Conservation (phyloP, 495 filamentous ascomycete species). For the Endocarpon pusillum region DNA sequence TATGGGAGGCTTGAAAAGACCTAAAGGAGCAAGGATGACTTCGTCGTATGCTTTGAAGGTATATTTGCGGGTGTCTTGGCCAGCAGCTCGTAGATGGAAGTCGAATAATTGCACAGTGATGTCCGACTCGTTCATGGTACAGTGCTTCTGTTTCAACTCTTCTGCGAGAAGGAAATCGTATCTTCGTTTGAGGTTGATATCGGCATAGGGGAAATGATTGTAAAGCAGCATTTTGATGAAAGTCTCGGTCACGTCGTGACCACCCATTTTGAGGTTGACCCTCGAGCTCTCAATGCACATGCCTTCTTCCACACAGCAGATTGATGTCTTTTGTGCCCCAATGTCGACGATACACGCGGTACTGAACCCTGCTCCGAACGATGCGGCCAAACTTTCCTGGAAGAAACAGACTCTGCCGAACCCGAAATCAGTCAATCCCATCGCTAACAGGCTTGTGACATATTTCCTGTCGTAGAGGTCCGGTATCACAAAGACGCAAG, state of each 20-base stretch:
- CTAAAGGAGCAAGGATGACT: constrained; percentile 77
- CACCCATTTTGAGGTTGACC: constrained; percentile 87
- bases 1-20: constrained; percentile 69
- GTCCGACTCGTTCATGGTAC: constrained; percentile 69
- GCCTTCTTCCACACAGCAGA: constrained; percentile 93
- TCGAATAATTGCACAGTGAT: constrained; percentile 66
- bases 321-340: constrained; percentile 93
- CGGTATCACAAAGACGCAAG: constrained; percentile 86
- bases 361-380: constrained; percentile 89
- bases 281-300: constrained; percentile 85
- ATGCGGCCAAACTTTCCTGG: constrained; percentile 85
- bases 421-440: constrained; percentile 72
- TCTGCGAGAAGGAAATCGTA: constrained; percentile 91
- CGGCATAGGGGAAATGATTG: constrained; percentile 82
- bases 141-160: constrained; percentile 80
- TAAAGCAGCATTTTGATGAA: constrained; percentile 95
- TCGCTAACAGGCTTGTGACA: constrained; percentile 64
- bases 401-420: constrained; percentile 83
- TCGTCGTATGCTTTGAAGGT: constrained; percentile 92
- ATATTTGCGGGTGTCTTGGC: constrained; percentile 79
- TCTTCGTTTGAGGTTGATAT: constrained; percentile 76
- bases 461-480: constrained; percentile 92
- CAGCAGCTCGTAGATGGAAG: constrained; percentile 77
- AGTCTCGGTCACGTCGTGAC: constrained; percentile 78
- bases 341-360: constrained; percentile 90